phyloP scores from a whole-genome alignment of 1,139 yeast species.

The Lizanozyma gosingica region DNA sequence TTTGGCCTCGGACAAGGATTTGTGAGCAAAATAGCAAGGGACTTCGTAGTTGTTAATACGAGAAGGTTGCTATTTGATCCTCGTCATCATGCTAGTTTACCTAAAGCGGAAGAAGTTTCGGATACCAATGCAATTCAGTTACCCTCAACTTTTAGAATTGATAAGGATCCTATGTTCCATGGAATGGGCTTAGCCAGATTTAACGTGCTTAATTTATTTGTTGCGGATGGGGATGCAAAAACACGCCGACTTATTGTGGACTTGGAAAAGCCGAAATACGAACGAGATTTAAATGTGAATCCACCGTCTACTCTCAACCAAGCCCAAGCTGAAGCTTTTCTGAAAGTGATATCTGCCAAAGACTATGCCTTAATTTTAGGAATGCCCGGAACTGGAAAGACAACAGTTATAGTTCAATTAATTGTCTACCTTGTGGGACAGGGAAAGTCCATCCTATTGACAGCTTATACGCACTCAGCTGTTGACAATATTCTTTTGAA shows the following conservation, averaged over 20 bases:
- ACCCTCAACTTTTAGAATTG: conserved; percentile 48
- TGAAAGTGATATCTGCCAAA: conserved; percentile 50
- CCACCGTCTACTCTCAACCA: conserved; percentile 45
- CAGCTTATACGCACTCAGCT: conserved; percentile 92
- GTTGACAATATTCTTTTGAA: conserved; percentile 86
- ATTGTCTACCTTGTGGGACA: conserved; percentile 50
- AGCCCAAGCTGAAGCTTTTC: conserved; percentile 66
- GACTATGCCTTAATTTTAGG: conserved; percentile 83
- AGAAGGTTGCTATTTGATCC: conserved; percentile 17
- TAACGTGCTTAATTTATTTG: conserved; percentile 62
- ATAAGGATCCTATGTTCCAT: conserved; percentile 68
- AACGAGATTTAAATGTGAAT: background rate
- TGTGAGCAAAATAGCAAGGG: conserved; percentile 34
- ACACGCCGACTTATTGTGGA: conserved; percentile 61
- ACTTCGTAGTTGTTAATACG: conserved; percentile 33
- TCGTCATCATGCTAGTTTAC: conserved; percentile 2
- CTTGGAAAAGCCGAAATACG: conserved; percentile 22
- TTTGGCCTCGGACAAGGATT: conserved; percentile 63
- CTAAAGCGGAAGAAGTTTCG: conserved; percentile 2
- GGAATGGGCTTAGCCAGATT: conserved; percentile 72
- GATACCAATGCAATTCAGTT: conserved; percentile 1
- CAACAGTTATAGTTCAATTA: conserved; percentile 79
- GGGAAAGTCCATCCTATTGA: conserved; percentile 61
- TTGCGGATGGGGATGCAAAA: conserved; percentile 44
- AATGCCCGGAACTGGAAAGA: conserved; percentile 99